A percentile compares a stretch with the other conserved stretches of the same genome.
phyloP scores from a whole-genome alignment of 2,329 filamentous ascomycete genomes.

The Ophiocordyceps unilateralis region DNA sequence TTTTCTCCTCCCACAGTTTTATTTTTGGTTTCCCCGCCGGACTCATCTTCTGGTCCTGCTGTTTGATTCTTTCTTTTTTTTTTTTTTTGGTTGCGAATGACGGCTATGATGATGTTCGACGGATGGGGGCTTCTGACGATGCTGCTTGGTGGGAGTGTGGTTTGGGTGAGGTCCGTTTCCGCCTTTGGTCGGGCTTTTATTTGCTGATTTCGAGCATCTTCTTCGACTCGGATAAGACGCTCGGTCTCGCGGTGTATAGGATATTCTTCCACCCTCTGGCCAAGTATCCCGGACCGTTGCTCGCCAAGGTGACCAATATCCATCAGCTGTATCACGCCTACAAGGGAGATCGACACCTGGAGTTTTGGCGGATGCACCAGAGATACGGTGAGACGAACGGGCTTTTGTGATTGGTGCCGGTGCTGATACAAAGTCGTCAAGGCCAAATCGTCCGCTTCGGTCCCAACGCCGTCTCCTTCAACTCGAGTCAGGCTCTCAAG shows the following conservation, averaged over 20 bases:
- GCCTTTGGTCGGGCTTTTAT: no score
- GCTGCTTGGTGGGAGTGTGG: slow-evolving; percentile 14
- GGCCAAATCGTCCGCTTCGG: slow-evolving; percentile 58
- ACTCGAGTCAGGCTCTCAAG: slow-evolving; percentile 50
- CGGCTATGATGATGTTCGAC: background rate
- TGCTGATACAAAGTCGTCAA: slow-evolving; percentile 10
- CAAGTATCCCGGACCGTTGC: slow-evolving; percentile 45
- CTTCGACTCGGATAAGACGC: slow-evolving; percentile 12
- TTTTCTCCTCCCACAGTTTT: no score
- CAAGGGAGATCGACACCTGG: slow-evolving; percentile 57
- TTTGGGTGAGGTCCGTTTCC: slow-evolving; percentile 28
- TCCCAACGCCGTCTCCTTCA: slow-evolving; percentile 63
- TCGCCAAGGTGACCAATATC: slow-evolving; percentile 45
- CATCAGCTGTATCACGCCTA: slow-evolving; percentile 58
- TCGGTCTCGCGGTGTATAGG: slow-evolving; percentile 32
- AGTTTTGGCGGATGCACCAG: slow-evolving; percentile 53
- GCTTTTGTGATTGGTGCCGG: no score
- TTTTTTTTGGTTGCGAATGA: background rate
- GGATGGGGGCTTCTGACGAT: slow-evolving; percentile 11
- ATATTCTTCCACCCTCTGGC: slow-evolving; percentile 47
- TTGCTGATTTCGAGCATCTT: no score
- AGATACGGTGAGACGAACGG: slow-evolving; percentile 38
- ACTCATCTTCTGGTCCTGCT: no score
- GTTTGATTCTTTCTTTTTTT: background rate
- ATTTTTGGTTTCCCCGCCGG: no score